Percentiles rank a stretch among this genome's conserved stretches.
Evolutionary conservation across 306 rosid species (phyloP).

Genomic region (Leucaena leucocephala): DNA sequence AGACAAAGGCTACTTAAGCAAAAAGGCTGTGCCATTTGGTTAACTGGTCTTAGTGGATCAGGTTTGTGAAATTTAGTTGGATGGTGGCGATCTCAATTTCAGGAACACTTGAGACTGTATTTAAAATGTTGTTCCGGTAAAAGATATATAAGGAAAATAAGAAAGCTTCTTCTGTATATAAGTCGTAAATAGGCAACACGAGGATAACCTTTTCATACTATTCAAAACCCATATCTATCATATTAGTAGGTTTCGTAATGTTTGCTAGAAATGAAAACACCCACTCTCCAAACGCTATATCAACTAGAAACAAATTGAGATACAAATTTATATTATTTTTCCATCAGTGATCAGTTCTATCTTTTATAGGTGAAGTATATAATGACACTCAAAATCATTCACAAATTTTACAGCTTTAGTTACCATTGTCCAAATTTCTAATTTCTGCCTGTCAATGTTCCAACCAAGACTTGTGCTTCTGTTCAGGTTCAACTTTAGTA

Average conservation of each 20-base stretch:
- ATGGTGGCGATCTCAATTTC: neutral
- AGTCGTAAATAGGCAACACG: no score
- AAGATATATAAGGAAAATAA: neutral
- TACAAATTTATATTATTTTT: conserved; percentile 8
- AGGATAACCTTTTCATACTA: no score
- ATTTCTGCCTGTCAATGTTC: conserved; percentile 30
- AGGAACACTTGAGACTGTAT: neutral
- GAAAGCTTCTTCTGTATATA: neutral
- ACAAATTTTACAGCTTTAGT: conserved; percentile 27
- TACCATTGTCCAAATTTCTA: conserved; percentile 4
- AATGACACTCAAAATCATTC: conserved; percentile 4
- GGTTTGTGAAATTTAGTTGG: conserved; percentile 57
- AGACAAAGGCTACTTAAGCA: conserved; percentile 84
- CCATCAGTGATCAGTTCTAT: conserved; percentile 4
- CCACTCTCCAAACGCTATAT: neutral
- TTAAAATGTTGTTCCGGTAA: neutral
- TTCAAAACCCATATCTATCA: neutral
- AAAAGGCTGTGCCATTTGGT: conserved; percentile 96
- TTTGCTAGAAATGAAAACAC: neutral
- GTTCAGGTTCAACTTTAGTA: conserved; percentile 19
- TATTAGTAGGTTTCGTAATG: neutral
- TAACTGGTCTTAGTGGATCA: conserved; percentile 99
- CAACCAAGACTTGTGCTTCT: conserved; percentile 12
- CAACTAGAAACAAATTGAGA: no score
- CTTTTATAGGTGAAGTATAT: neutral